Percentiles rank a stretch among this genome's conserved stretches.
phyloP scores from a whole-genome alignment of 169 alveolate genomes.

The Babesia ovis region DNA sequence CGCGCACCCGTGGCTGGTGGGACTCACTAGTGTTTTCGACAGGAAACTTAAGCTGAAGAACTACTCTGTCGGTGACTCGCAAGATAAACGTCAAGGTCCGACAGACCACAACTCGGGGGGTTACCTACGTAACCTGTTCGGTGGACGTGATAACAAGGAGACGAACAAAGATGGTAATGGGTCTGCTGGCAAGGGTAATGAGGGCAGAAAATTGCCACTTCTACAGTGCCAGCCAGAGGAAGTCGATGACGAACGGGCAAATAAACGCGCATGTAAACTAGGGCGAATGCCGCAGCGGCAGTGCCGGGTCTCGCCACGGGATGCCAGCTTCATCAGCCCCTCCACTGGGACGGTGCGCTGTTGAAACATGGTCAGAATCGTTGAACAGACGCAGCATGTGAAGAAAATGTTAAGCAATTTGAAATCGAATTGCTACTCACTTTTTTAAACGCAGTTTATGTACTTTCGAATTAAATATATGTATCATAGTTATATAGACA shows the following conservation, averaged over 20 bases:
- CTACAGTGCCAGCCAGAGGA: background rate
- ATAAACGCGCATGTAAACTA: conserved; percentile 4
- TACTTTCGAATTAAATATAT: background rate
- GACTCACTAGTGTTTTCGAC: conserved; percentile 64
- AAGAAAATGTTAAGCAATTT: background rate
- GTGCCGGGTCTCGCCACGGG: conserved; percentile 20
- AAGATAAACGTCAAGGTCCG: conserved; percentile 1
- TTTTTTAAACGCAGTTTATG: background rate
- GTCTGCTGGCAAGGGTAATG: background rate
- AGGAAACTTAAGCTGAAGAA: conserved; percentile 34
- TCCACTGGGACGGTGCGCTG: conserved; percentile 5
- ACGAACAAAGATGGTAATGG: background rate
- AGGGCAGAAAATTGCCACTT: conserved; percentile 11
- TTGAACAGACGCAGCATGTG: background rate
- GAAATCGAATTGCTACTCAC: background rate
- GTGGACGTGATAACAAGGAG: background rate
- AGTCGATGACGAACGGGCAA: background rate
- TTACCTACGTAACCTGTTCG: conserved; percentile 5
- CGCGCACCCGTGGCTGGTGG: conserved; percentile 87
- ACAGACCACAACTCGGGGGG: conserved; percentile 19
- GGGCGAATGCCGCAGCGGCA: conserved; percentile 32
- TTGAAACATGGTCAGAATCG: background rate
- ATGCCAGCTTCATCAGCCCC: background rate
- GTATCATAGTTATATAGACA: background rate
- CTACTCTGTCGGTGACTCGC: conserved; percentile 32